Conservation (phyloP, 306 rosid genomes). For the Comarum palustre region DNA sequence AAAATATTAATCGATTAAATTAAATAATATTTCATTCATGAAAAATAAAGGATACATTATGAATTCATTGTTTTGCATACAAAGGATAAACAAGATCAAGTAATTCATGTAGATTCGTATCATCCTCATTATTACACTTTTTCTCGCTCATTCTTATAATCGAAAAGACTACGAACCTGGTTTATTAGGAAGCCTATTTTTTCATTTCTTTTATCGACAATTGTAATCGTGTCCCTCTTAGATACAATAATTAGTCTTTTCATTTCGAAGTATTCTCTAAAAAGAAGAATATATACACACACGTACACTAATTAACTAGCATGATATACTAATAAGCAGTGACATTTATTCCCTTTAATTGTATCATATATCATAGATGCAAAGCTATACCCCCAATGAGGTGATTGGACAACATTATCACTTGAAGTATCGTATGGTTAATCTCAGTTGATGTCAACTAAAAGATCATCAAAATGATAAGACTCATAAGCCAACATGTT, state of each 20-base stretch:
- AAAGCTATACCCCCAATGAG: neutral
- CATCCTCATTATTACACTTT: too few species aligned
- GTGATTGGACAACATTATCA: slow-evolving; percentile 5
- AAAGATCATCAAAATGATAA: neutral
- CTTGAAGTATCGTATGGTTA: slow-evolving; percentile 11
- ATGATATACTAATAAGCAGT: neutral
- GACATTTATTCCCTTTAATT: neutral
- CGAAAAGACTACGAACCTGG: too few species aligned
- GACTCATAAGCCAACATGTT: neutral
- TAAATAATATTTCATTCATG: too few species aligned
- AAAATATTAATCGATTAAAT: too few species aligned
- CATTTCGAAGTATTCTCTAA: neutral
- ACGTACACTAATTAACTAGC: neutral
- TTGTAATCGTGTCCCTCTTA: neutral
- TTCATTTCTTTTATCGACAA: too few species aligned
- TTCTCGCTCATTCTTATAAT: too few species aligned
- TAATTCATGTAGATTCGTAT: too few species aligned
- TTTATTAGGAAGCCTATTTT: too few species aligned
- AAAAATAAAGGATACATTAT: too few species aligned
- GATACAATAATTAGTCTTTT: neutral
- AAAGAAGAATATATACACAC: neutral
- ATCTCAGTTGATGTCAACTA: neutral
- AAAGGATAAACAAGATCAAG: too few species aligned
- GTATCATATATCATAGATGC: neutral
- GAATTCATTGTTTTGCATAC: too few species aligned